Conservation (phyloP, 768 basidiomycete species). For the Clavaria fumosa region DNA sequence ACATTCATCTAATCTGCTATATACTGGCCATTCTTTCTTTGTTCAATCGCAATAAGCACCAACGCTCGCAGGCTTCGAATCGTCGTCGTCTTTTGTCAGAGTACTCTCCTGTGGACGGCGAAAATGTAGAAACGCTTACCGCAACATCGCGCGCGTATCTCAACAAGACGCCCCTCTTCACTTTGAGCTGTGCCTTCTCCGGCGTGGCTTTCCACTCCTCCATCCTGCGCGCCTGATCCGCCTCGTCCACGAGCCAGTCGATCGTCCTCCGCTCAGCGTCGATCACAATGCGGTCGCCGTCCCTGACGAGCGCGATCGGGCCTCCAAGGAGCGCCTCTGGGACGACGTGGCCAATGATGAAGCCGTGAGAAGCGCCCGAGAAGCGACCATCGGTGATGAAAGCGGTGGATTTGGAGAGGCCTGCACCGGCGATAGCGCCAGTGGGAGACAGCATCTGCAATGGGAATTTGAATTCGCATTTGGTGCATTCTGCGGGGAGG, state of each 20-base stretch:
- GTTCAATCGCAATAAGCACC: slow-evolving; percentile 75
- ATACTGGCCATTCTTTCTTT: slow-evolving; percentile 3
- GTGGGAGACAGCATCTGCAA: no score
- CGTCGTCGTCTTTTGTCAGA: slow-evolving; percentile 4
- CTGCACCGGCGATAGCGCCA: slow-evolving; percentile 72
- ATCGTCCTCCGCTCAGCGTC: slow-evolving; percentile 52
- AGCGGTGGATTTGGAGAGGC: slow-evolving; percentile 60
- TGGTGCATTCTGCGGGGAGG: no score
- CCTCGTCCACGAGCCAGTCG: slow-evolving; percentile 58
- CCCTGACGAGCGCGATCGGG: slow-evolving; percentile 74
- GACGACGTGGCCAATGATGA: slow-evolving; percentile 41
- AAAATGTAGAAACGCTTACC: slow-evolving; percentile 32
- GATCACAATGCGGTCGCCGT: slow-evolving; percentile 68
- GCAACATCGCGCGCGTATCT: slow-evolving; percentile 79
- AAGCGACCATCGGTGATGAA: slow-evolving; percentile 85
- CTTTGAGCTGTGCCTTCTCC: slow-evolving; percentile 46
- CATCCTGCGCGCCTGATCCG: slow-evolving; percentile 43
- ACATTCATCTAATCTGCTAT: slow-evolving; percentile 6
- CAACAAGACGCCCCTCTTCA: slow-evolving; percentile 58
- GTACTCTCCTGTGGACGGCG: slow-evolving; percentile 2
- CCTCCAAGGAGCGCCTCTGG: slow-evolving; percentile 64
- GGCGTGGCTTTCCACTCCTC: slow-evolving; percentile 51
- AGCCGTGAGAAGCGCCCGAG: slow-evolving; percentile 56
- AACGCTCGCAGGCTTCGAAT: slow-evolving; percentile 46
- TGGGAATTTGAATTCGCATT: no score